Conservation (phyloP, 441 rosid species). For the Omphalea diandra region DNA sequence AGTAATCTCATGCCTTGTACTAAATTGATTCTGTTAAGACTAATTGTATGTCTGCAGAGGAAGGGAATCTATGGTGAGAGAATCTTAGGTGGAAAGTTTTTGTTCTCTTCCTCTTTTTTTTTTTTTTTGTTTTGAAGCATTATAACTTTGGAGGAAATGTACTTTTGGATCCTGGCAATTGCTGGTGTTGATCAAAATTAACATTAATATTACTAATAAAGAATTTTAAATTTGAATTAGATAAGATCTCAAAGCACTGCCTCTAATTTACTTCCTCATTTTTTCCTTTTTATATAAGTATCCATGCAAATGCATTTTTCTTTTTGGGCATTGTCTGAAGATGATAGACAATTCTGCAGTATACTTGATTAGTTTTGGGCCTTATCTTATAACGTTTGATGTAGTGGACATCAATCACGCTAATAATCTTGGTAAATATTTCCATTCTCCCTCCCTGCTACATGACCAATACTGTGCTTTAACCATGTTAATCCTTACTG, state of each 20-base stretch:
- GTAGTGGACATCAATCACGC: background rate
- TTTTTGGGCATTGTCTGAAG: background rate
- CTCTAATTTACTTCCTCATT: too few species aligned
- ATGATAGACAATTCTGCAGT: background rate
- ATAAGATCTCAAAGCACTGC: too few species aligned
- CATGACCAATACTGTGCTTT: background rate
- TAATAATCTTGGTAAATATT: background rate
- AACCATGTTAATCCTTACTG: background rate
- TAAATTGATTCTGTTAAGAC: background rate
- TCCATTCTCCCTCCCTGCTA: background rate
- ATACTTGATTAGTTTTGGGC: background rate
- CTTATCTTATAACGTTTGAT: background rate
- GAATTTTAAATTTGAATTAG: too few species aligned
- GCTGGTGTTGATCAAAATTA: background rate
- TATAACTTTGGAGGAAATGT: background rate
- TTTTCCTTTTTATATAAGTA: too few species aligned
- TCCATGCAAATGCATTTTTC: background rate
- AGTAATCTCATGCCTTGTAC: background rate
- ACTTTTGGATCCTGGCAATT: background rate
- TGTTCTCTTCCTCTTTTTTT: background rate
- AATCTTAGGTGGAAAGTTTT: background rate
- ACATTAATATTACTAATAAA: background rate
- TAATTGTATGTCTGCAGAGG: background rate
- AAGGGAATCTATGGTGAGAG: background rate
- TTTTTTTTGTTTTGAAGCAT: background rate